Evolutionary conservation across 2,329 filamentous ascomycete species (phyloP).

Genomic region (Shiraia bambusicola): DNA sequence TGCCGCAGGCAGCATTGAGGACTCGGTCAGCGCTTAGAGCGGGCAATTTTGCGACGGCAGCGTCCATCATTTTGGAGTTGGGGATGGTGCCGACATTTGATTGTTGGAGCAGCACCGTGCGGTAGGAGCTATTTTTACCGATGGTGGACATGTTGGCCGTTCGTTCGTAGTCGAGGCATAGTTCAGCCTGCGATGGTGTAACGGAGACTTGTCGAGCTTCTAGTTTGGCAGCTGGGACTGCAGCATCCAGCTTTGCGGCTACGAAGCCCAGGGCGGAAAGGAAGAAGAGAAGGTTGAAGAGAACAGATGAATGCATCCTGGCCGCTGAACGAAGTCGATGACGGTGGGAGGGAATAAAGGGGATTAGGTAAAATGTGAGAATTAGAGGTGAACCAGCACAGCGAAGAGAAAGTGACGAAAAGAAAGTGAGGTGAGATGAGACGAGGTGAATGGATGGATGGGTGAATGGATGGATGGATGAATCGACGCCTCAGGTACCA

Average conservation of each 20-base stretch:
- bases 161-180: slow-evolving; percentile 48
- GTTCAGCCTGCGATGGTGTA: slow-evolving; percentile 23
- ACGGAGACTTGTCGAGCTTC: slow-evolving; percentile 30
- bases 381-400: slow-evolving; percentile 37
- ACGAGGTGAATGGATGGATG: too few relatives aligned
- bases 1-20: slow-evolving; percentile 51
- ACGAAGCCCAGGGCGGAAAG: slow-evolving; percentile 27
- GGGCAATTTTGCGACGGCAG: slow-evolving; percentile 43
- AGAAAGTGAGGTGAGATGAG: slow-evolving; percentile 10
- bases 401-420: slow-evolving; percentile 21
- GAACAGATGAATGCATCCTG: slow-evolving; percentile 30
- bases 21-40: slow-evolving; percentile 44
- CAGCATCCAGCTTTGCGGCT: slow-evolving; percentile 13
- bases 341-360: slow-evolving; percentile 6
- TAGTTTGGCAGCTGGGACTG: slow-evolving; percentile 20
- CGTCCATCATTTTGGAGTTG: slow-evolving; percentile 47
- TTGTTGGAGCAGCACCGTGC: slow-evolving; percentile 50
- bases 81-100: slow-evolving; percentile 46
- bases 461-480: too few relatives aligned
- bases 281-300: slow-evolving; percentile 30
- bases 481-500: slow-evolving; percentile 24
- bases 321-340: neutral
- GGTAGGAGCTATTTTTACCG: slow-evolving; percentile 50
- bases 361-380: slow-evolving; percentile 15
- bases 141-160: slow-evolving; percentile 53